Evolutionary conservation across 345 rosid genomes (phyloP), one percentile per base, ranked within the genome.

Genomic region (Linum tenue): DNA sequence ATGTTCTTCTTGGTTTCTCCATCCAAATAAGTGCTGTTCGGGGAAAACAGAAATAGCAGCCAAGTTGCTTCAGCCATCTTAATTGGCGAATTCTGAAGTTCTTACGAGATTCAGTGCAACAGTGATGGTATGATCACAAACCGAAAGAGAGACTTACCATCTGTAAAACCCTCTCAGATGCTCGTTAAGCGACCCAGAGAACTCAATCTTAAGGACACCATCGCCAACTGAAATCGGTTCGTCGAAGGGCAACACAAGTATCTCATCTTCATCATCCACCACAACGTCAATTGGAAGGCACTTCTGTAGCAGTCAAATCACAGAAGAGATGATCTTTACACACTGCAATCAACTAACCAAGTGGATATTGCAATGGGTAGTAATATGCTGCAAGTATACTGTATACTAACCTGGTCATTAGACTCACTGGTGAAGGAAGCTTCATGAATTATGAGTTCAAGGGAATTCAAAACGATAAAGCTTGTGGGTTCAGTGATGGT

Each of bases 91-190:
- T 10, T 22, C 1, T 22, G 7, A 56, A 56, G n/a, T n/a, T 56
- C 59, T 15, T 22, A 22, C 1, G 31, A 1, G 31, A 22, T 22
- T 22, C 31, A 22, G 35, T 15, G 16, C 15, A 0, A 3, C 11
- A 17, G 22, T 7, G 4, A 4, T 14, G 35, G 3, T 8, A 38
- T 55, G 31, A 60, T 11, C 48, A 15, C 31, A 56, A 5, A 5
- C 58, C 2, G 40, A 39, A 0, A 22, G 65, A 35, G 17, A 14
- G 35, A 67, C 53, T 9, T 48, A 82, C 80, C 82, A 77, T 77
- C 57, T 82, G 31, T 82, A 79, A 14, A 82, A 65, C 36, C 82
- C 82, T 67, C 66, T 74, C 75, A 78, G 40, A 55, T 70, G 79
- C 41, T 68, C 79, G 70, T 80, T 80, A 48, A 78, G 81, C 37